Percentiles rank a stretch among this genome's conserved stretches.
These are phyloP conservation scores for Conticribra guillardii DNA, from an alignment of 108 stramenopile species.

Conservation along the genomic window DNA sequence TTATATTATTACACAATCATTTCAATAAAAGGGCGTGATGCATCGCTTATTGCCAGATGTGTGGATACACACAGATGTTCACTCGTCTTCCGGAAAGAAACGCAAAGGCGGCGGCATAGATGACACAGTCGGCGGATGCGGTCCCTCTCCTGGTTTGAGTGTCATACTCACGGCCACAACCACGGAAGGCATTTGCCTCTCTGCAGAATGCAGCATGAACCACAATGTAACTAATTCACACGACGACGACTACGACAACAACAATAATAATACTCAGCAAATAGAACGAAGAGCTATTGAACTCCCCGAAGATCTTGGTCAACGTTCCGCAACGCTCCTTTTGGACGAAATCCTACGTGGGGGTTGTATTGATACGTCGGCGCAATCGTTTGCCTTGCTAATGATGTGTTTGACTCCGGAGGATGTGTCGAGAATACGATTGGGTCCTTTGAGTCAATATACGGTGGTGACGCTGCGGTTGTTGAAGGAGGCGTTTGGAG, in stretches of 20 bases:
- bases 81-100: constrained; percentile 50
- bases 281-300: constrained; percentile 60
- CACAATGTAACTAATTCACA: constrained; percentile 18
- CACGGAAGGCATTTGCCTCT: constrained; percentile 85
- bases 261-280: neutral
- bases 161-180: constrained; percentile 87
- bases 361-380: constrained; percentile 92
- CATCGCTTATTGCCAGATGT: constrained; percentile 92
- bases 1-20: neutral
- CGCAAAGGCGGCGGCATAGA: constrained; percentile 43
- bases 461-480: constrained; percentile 82
- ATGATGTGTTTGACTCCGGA: constrained; percentile 97
- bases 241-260: constrained; percentile 1
- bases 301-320: constrained; percentile 95
- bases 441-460: constrained; percentile 81
- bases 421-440: constrained; percentile 90
- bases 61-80: constrained; percentile 95
- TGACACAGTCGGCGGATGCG: constrained; percentile 59
- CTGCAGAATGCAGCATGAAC: constrained; percentile 82
- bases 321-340: constrained; percentile 79
- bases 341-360: constrained; percentile 92
- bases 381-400: constrained; percentile 87
- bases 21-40: constrained; percentile 82
- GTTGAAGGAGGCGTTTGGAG: constrained; percentile 81
- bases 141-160: constrained; percentile 85